Evolutionary conservation across 345 rosid genomes (phyloP), one percentile per base, ranked within the genome.

Genomic region (Pseudoturritis turrita): DNA sequence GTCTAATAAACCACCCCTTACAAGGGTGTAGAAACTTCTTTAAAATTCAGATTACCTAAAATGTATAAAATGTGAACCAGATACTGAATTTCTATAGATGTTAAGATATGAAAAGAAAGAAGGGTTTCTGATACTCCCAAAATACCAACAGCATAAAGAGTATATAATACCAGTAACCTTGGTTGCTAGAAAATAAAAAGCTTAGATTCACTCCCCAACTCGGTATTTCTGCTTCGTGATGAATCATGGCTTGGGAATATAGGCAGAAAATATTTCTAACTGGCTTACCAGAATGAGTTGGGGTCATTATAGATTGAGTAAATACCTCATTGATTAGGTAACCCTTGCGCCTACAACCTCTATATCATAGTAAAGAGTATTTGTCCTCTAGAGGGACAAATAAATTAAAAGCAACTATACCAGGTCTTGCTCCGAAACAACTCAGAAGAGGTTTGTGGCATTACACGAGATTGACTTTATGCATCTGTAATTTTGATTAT

Each of bases 1-100:
- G 71, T 85, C 85, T 86, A 70, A 36, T 58, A 58, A 85, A 81
- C 69, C 65, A 86, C 96, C 96, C 96, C 96, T 93, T 93, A 90
- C 97, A 96, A 89, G 94, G 97, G 89, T 81, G 72, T 44, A 75
- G 33, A 65, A 78, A 73, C 79, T 83, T 80, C 61, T 56, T 65
- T 7, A 77, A 65, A 55, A 44, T 76, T 66, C 72, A 73, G 65
- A 73, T 70, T 75, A 73, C 77, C 63, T 78, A 31, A 63, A 62
- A 76, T 70, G 75, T 79, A 53, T 68, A 43, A 74, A 59, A 29
- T 7, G 15, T 9, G 81, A 83, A 87, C 89, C 45, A 31, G 15
- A 35, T 65, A 49, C 57, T 72, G 89, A 84, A 79, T 65, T 80
- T 87, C 2, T 88, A 83, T 84, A 57, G 83, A 77, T 69, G 80